Evolutionary conservation across 2,329 filamentous ascomycete genomes (phyloP), one percentile per base, ranked within the genome.

Genomic region (Pestalotiopsis sp.): DNA sequence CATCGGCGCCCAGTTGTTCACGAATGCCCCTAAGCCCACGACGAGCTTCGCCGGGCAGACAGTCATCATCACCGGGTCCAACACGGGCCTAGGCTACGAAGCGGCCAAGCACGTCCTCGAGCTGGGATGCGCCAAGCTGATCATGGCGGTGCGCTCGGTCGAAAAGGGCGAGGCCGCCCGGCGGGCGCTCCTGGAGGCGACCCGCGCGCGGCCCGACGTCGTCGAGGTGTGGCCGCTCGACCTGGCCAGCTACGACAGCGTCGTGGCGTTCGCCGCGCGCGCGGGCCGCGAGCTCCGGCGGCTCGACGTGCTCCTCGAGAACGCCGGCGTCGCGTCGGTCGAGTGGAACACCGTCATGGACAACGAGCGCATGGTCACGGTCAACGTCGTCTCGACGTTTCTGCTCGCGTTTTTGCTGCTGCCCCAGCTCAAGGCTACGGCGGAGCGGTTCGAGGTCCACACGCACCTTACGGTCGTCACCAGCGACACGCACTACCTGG

Each of bases 191-290:
- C 20, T 65, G 3, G 31, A 65, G 13, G n/a, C 58, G 25, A 57
- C 45, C 25, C 13, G 23, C 4, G n/a, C 3, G 25, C 38, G 38
- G 5, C 36, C 27, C 12, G 39, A 25, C 7, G 38, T 41, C 13
- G 36, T 65, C 49, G 61, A 68, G 17, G 67, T 68, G 7, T 68
- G 67, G 67, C 31, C 62, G 4, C n/a, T 68, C 6, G 61, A 68
- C 36, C 61, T 68, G 14, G 14, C 23, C 17, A 65, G 58, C 20
- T 68, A 65, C 27, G 67, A 65, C 27, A 68, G 67, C 61, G 67
- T 68, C 27, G 4, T 13, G 45, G 31, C 27, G 13, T 68, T 68
- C n/a, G 57, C 52, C 17, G 31, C 39, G 7, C 66, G 66, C 9
- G 61, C 59, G 1, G 17, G 23, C 4, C 69, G 62, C 3, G 59